phyloP scores from a whole-genome alignment of 257 asterid species.

The Capsicum chinense region DNA sequence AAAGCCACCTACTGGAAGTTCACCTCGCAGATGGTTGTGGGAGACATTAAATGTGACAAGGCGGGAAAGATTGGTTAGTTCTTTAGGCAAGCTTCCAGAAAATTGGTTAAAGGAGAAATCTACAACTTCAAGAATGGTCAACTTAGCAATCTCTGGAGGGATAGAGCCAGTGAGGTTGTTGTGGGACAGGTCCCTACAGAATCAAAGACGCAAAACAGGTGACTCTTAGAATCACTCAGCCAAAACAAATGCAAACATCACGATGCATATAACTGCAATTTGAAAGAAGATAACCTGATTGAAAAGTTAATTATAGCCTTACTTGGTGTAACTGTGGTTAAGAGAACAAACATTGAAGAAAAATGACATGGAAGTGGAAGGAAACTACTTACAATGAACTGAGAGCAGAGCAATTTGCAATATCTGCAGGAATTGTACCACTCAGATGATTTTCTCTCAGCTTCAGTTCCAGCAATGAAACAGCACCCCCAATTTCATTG shows the following conservation, averaged over 20 bases:
- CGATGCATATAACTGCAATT: not conserved
- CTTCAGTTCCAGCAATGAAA: conserved; percentile 61
- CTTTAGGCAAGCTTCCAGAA: conserved; percentile 73
- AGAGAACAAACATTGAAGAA: not conserved
- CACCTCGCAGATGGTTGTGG: conserved; percentile 73
- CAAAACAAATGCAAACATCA: conserved; percentile 1
- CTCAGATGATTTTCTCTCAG: conserved; percentile 58
- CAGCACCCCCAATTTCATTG: conserved; percentile 52
- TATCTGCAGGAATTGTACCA: conserved; percentile 55
- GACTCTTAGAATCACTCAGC: conserved; percentile 15
- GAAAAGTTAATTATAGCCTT: not conserved
- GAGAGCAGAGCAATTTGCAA: conserved; percentile 66
- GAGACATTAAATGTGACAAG: conserved; percentile 68
- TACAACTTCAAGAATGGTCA: conserved; percentile 59
- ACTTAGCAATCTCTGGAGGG: conserved; percentile 57
- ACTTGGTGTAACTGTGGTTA: not conserved
- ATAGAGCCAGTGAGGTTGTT: conserved; percentile 70
- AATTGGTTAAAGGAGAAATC: conserved; percentile 79
- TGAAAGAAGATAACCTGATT: conserved; percentile 14
- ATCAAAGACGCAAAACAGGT: conserved; percentile 30
- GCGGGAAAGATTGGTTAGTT: conserved; percentile 64
- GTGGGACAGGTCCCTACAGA: conserved; percentile 61
- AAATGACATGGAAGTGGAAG: conserved; percentile 4
- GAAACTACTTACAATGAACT: conserved; percentile 73
- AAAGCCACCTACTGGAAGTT: conserved; percentile 83